A percentile compares a stretch with the other conserved stretches of the same genome.
These are phyloP conservation scores for Marasmius oreades DNA, from an alignment of 1,284 basidiomycete species.

Conservation along the genomic window DNA sequence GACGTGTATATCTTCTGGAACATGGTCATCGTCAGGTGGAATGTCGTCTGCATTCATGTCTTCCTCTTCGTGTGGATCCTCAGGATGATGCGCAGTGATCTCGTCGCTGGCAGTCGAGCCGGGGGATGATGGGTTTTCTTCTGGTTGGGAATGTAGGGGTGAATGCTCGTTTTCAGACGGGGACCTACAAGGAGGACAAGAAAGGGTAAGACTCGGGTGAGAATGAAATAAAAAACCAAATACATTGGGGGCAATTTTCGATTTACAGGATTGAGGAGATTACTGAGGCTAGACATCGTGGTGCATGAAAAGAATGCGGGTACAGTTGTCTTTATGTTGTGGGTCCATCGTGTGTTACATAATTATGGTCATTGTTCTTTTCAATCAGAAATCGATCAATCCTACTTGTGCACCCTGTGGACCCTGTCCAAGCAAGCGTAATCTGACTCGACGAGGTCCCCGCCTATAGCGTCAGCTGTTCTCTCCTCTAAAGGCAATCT, in stretches of 20 bases:
- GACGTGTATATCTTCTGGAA: constrained; percentile 7
- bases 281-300: constrained; percentile 50
- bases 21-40: no score
- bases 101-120: neutral
- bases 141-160: constrained; percentile 18
- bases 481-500: neutral
- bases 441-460: neutral
- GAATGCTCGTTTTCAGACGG: constrained; percentile 20
- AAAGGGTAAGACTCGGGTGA: neutral
- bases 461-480: neutral
- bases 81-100: neutral
- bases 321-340: neutral
- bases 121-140: constrained; percentile 25
- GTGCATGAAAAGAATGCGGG: neutral
- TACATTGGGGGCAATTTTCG: constrained; percentile 17
- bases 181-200: constrained; percentile 15
- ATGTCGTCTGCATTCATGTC: constrained; percentile 11
- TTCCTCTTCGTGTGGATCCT: neutral
- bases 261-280: constrained; percentile 52
- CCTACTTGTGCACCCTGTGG: no score
- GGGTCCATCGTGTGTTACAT: neutral
- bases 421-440: neutral
- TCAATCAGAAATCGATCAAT: neutral
- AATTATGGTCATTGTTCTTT: neutral
- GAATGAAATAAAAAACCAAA: neutral